Conservation (phyloP, 495 filamentous ascomycete genomes). For the Penicillium coprophilum region DNA sequence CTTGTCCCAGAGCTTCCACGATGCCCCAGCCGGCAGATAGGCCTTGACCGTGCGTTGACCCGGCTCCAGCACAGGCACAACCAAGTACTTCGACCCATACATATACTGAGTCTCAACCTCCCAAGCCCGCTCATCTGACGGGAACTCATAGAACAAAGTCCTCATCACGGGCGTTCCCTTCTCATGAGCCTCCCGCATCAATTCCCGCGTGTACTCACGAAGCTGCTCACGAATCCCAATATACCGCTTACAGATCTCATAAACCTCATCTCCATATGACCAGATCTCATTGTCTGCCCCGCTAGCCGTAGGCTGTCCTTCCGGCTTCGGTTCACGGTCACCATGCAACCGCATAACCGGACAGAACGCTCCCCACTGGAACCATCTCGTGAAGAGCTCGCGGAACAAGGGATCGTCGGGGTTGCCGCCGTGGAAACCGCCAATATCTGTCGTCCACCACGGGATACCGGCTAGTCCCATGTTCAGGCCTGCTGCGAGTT, state of each 20-base stretch:
- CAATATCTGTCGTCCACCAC: constrained; percentile 62
- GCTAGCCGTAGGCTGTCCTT: constrained; percentile 35
- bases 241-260: constrained; percentile 56
- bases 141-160: constrained; percentile 58
- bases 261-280: constrained; percentile 56
- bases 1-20: constrained; percentile 43
- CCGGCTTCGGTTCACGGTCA: constrained; percentile 54
- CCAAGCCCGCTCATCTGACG: constrained; percentile 48
- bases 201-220: constrained; percentile 47
- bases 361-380: constrained; percentile 61
- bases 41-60: constrained; percentile 41
- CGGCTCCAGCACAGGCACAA: constrained; percentile 48
- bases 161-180: constrained; percentile 56
- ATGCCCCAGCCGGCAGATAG: constrained; percentile 47
- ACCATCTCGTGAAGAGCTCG: constrained; percentile 60
- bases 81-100: constrained; percentile 54
- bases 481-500: constrained; percentile 57
- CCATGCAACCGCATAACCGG: constrained; percentile 61
- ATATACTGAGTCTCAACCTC: constrained; percentile 54
- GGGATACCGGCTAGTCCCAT: constrained; percentile 58
- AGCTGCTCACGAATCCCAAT: constrained; percentile 53
- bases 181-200: constrained; percentile 57
- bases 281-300: constrained; percentile 59
- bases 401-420: constrained; percentile 52
- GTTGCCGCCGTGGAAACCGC: constrained; percentile 59